phyloP scores from a whole-genome alignment of 495 filamentous ascomycete genomes.

The Annulohypoxylon bovei region DNA sequence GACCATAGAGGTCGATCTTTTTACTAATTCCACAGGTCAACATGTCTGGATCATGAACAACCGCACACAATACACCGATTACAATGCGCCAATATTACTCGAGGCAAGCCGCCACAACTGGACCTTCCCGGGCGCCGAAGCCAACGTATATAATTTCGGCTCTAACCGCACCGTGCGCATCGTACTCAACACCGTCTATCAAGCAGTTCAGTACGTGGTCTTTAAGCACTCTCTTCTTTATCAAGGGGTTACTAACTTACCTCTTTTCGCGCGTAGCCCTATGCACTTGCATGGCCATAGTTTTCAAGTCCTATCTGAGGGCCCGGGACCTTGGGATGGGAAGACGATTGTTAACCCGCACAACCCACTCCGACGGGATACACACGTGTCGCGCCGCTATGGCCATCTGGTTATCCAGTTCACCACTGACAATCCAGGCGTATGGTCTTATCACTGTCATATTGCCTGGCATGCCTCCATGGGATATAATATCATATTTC shows the following conservation, averaged over 20 bases:
- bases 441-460: constrained; percentile 65
- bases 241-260: too few relatives aligned
- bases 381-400: constrained; percentile 58
- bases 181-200: constrained; percentile 47
- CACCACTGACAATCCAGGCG: constrained; percentile 65
- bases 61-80: constrained; percentile 64
- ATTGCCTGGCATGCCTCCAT: not conserved
- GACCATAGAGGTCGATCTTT: constrained; percentile 57
- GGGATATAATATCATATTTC: too few relatives aligned
- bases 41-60: constrained; percentile 65
- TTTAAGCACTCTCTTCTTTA: too few relatives aligned
- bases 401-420: constrained; percentile 65
- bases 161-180: constrained; percentile 60
- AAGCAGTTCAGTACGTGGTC: too few relatives aligned
- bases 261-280: too few relatives aligned
- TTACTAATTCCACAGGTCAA: too few relatives aligned
- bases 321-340: constrained; percentile 56
- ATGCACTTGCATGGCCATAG: constrained; percentile 70
- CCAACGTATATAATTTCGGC: constrained; percentile 67
- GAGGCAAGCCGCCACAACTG: constrained; percentile 62
- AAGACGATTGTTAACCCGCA: constrained; percentile 55
- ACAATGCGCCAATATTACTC: constrained; percentile 65
- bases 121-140: constrained; percentile 58
- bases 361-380: constrained; percentile 71
- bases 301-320: constrained; percentile 63